Base-by-base conservation (phyloP, 768 basidiomycete species). In the Lanmaoa rubissima region DNA sequence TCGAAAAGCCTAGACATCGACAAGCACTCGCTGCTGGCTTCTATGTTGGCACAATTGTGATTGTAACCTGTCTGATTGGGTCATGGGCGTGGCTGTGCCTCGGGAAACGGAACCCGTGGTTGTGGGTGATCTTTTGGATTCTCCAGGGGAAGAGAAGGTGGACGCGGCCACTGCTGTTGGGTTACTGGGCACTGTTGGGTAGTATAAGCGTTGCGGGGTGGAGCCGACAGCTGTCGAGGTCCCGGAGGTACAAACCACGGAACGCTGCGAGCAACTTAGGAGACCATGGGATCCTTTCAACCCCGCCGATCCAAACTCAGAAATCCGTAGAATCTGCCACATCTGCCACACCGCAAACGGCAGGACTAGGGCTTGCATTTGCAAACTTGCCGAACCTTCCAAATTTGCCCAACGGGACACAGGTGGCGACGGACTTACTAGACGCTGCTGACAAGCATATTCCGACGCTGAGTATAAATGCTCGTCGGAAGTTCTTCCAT, bases 401-500 rank as follows among this genome's bases (percentile, higher is more conserved):
- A 9, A 73, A 76, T 55, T 55, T 78, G 50, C 82, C 83, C 19
- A 82, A 83, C 59, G 80, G 86, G 31, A 83, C 85, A 21, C 82
- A 82, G 31, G 87, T 76, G 41, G 81, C 82, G 48, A 78, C 77
- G 34, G 81, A 85, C 52, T 70, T 90, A 51, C 73, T 93, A 61
- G 91, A 95, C 67, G 90, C 90, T 45, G 91, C 93, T 2, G 90
- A 94, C 72, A 93, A 94, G 72, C 87, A 84, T 58, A 88, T 96
- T 57, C 94, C 94, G 21, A 93, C 92, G 51, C 76, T 98, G 53
- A 85, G 88, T 46, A 76, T 98, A 61, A 98, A 99, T 70, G 92
- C 90, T 26, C 81, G 97, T 58, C 81, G 97, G 49, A 99, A 99
- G 73, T 98, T 90, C 73, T 99, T 99, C 75, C 97, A 99, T 74